phyloP scores from a whole-genome alignment of 306 rosid genomes.

The Quercus wislizeni region DNA sequence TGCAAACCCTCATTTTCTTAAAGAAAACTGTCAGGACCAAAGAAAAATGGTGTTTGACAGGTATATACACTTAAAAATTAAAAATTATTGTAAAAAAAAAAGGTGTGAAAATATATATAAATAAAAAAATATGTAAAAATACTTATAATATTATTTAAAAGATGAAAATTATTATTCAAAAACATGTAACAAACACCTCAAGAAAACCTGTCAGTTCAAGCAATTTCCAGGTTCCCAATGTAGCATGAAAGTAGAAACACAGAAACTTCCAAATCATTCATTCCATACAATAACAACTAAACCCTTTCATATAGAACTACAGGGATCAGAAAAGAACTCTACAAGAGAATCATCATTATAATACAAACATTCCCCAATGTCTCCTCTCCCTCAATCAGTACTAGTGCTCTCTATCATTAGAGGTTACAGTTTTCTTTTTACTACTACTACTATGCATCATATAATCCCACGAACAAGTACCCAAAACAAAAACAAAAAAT shows the following conservation, averaged over 20 bases:
- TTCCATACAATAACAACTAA: no score
- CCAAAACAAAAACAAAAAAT: neutral
- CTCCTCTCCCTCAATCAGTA: slow-evolving; percentile 10
- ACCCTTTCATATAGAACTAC: neutral
- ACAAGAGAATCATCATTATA: neutral
- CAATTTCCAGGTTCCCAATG: neutral
- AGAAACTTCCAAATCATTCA: neutral
- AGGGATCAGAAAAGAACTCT: neutral
- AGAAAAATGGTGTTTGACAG: neutral
- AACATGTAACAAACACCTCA: no score
- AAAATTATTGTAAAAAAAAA: no score
- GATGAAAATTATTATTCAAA: no score
- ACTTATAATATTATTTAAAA: no score
- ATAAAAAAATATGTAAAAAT: no score
- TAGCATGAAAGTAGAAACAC: neutral
- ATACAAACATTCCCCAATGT: neutral
- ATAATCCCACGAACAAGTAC: neutral
- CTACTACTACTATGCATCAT: neutral
- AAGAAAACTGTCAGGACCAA: neutral
- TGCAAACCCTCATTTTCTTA: neutral
- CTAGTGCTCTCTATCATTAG: slow-evolving; percentile 5
- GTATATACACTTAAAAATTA: no score
- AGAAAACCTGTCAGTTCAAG: neutral
- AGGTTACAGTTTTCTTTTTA: neutral
- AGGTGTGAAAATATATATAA: no score